Evolutionary conservation across 2,329 filamentous ascomycete genomes (phyloP).

Genomic region (Aureobasidium sp.): DNA sequence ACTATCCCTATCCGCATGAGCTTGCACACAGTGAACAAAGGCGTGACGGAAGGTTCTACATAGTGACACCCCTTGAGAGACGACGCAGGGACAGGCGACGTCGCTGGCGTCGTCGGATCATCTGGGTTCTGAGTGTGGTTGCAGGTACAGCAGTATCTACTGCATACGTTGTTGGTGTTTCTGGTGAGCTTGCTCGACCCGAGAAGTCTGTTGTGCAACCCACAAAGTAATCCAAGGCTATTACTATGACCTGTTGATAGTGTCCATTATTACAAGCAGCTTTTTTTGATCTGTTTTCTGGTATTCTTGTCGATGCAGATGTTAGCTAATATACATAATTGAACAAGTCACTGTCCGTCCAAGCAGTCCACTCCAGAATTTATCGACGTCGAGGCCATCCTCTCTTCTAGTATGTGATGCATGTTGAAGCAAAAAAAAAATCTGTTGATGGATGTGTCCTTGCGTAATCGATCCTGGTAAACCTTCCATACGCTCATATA

Average conservation of each 20-base stretch:
- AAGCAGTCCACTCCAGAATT: neutral
- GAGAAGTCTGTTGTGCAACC: neutral
- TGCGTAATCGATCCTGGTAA: no score
- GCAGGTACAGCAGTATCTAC: constrained; percentile 45
- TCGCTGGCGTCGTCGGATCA: constrained; percentile 26
- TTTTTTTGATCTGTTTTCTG: neutral
- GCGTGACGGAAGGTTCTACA: neutral
- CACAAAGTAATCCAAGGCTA: neutral
- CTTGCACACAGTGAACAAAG: no score
- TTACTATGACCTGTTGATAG: neutral
- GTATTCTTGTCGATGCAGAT: neutral
- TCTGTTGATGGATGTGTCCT: neutral
- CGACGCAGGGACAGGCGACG: constrained; percentile 29
- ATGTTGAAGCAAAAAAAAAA: neutral
- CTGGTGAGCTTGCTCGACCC: constrained; percentile 38
- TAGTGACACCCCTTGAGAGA: neutral
- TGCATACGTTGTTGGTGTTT: constrained; percentile 51
- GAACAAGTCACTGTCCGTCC: neutral
- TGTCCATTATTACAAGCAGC: neutral
- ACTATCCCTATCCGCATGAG: constrained; percentile 22
- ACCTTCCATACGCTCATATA: neutral
- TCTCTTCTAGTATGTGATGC: neutral
- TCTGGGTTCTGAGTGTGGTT: constrained; percentile 45
- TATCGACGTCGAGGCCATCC: neutral
- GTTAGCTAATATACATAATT: neutral